phyloP scores from a whole-genome alignment of 2,329 filamentous ascomycete genomes.

The Coniella lustricola region DNA sequence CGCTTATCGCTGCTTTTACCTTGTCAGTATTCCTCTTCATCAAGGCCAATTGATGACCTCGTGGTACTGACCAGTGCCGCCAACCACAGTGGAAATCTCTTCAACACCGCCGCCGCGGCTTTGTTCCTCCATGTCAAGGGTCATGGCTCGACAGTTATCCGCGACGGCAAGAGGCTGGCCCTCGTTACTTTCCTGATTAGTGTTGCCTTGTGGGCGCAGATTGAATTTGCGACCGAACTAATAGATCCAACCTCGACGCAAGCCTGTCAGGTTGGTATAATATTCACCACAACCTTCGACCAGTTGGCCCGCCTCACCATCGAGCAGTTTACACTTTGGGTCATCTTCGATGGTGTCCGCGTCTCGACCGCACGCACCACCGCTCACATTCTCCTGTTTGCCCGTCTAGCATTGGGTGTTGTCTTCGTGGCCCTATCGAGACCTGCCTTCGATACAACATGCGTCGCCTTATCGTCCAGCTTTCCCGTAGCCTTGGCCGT shows the following conservation, averaged over 20 bases:
- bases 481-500: constrained; percentile 38
- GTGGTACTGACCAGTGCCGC: constrained; percentile 13
- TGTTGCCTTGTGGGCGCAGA: constrained; percentile 46
- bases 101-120: constrained; percentile 43
- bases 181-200: constrained; percentile 48
- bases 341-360: constrained; percentile 33
- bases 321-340: constrained; percentile 49
- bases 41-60: background rate
- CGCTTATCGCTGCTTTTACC: constrained; percentile 45
- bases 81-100: constrained; percentile 40
- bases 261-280: constrained; percentile 45
- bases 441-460: constrained; percentile 44
- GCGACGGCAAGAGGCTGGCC: constrained; percentile 58
- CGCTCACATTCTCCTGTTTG: constrained; percentile 39
- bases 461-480: constrained; percentile 40
- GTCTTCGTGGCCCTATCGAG: constrained; percentile 49
- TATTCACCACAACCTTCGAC: constrained; percentile 49
- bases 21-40: constrained; percentile 36
- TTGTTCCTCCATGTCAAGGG: constrained; percentile 39
- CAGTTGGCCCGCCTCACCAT: constrained; percentile 47
- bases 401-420: constrained; percentile 45
- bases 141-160: constrained; percentile 41
- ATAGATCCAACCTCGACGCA: constrained; percentile 35
- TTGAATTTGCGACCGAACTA: constrained; percentile 43
- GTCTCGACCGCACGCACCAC: constrained; percentile 31